phyloP scores from a whole-genome alignment of 2,329 filamentous ascomycete species.

The Talaromyces verruculosus region DNA sequence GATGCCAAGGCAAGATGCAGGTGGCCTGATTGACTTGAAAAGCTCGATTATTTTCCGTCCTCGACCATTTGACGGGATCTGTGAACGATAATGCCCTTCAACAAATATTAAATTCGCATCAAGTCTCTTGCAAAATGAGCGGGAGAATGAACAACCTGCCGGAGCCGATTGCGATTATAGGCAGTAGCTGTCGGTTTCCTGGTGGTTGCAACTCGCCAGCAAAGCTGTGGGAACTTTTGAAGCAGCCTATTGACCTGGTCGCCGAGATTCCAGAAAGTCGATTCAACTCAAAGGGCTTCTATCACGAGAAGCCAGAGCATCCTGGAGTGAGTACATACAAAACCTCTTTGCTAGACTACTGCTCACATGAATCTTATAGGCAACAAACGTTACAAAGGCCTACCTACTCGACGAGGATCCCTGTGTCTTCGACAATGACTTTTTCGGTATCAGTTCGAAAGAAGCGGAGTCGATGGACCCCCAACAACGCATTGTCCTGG shows the following conservation, averaged over 20 bases:
- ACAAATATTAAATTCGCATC: neutral
- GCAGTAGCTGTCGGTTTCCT: neutral
- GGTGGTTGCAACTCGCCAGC: neutral
- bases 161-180: neutral
- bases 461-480: conserved; percentile 38
- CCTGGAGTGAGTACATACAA: neutral
- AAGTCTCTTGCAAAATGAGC: neutral
- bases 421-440: conserved; percentile 27
- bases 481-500: conserved; percentile 29
- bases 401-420: conserved; percentile 28
- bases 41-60: neutral
- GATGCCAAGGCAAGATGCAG: neutral
- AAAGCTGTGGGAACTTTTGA: conserved; percentile 1
- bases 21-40: neutral
- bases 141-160: neutral
- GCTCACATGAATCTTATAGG: neutral
- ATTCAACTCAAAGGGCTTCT: neutral
- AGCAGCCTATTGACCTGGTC: neutral
- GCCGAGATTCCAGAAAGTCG: neutral
- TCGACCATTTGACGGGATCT: neutral
- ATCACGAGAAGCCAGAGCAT: neutral
- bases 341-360: neutral
- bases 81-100: neutral
- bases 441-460: conserved; percentile 27
- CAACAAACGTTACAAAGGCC: conserved; percentile 30